Evolutionary conservation across 2,329 filamentous ascomycete genomes (phyloP), one percentile per base, ranked within the genome.

Genomic region (Ascochyta fabae): DNA sequence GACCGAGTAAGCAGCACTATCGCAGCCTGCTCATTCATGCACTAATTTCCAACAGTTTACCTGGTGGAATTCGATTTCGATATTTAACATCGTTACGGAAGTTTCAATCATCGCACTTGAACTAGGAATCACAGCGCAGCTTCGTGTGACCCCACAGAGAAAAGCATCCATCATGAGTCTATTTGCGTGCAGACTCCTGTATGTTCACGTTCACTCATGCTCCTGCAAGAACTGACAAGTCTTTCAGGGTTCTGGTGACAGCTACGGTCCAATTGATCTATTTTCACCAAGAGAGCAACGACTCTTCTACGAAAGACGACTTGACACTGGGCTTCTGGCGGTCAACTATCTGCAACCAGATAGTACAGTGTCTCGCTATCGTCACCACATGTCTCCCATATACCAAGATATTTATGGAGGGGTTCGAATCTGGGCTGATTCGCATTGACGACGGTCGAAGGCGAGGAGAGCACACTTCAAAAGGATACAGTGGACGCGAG

Each of bases 361-460:
- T 64, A 8, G 53, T 71, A 4, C 65, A 66, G 40, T 61, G 64
- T 15, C 56, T 71, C 31, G 62, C 61, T 4, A 68, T 71, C 13
- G 48, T 68, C 6, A 70, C 69, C 13, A 66, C 66, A 8, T 69
- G 65, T 45, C 58, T 72, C 15, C 65, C 68, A 1, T 72, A 70
- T 51, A 63, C 66, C 24, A 70, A 67, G 29, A 57, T 68, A 2
- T 68, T 71, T 42, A 63, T 73, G 60, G 61, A 70, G 33, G 63
- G 64, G 3, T 60, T 70, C n/a, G 69, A 71, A 22, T 66, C 61
- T 3, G 66, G 66, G 3, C 50, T 67, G 0, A 59, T 70, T 19
- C 62, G 67, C 6, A 48, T 66, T 3, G 65, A 69, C 35, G 65
- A 68, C 19, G 29, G 51, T 22, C 56, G 61, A 10, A 48, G 61